These are phyloP conservation scores for Blastobotrys parvus DNA, from an alignment of 805 yeast genomes.

Conservation along the genomic window DNA sequence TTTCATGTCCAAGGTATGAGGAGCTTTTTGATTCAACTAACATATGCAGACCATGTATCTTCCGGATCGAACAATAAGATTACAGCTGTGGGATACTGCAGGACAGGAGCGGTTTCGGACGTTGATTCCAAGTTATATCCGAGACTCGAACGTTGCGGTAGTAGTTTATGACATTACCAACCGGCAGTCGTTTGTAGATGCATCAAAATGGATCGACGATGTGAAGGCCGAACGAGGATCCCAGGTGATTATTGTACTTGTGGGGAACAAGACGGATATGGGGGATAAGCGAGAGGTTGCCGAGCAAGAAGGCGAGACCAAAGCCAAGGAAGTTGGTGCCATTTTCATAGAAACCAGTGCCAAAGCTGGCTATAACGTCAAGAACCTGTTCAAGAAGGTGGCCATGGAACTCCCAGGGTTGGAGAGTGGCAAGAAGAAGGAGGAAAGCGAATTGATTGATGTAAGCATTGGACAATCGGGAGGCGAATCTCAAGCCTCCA, in stretches of 20 bases:
- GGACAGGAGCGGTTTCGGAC: conserved; percentile 96
- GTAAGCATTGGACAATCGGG: conserved; percentile 11
- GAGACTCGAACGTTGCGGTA: conserved; percentile 96
- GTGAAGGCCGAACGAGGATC: conserved; percentile 87
- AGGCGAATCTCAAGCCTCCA: not conserved
- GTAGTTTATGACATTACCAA: conserved; percentile 89
- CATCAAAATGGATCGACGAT: conserved; percentile 89
- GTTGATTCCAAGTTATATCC: conserved; percentile 86
- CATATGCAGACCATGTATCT: conserved; percentile 72
- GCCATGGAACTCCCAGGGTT: conserved; percentile 89
- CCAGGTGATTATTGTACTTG: conserved; percentile 81
- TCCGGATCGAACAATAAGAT: conserved; percentile 89
- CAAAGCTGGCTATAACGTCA: conserved; percentile 90
- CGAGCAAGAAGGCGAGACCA: conserved; percentile 79
- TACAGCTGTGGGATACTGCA: conserved; percentile 97
- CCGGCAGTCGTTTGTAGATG: conserved; percentile 67
- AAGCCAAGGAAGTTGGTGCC: conserved; percentile 66
- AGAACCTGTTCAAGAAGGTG: conserved; percentile 77
- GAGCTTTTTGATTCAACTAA: not conserved
- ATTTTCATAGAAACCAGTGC: conserved; percentile 89
- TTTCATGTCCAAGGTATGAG: conserved; percentile 65
- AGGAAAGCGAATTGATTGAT: conserved; percentile 19
- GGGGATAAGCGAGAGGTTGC: conserved; percentile 74
- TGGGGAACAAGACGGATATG: conserved; percentile 88
- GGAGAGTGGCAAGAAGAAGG: conserved; percentile 29